Evolutionary conservation across 371 early-diverging fungal species (phyloP), one percentile per base, ranked within the genome.

Genomic region (Circinella minor): DNA sequence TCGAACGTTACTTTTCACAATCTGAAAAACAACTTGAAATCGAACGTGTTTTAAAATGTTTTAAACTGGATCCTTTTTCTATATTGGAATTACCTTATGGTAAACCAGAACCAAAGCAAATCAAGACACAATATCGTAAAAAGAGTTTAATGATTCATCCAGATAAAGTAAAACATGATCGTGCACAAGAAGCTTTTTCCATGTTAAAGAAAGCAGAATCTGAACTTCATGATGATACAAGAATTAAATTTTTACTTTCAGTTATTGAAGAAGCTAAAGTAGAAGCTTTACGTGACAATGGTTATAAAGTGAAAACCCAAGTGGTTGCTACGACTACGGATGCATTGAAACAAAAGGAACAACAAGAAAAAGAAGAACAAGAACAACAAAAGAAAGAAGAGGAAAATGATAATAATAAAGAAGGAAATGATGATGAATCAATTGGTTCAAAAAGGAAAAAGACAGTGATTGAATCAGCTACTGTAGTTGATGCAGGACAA

Each of bases 121-220:
- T 94, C 77, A 93, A 94, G 72, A 68, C 85, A 55, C 87, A 88
- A 3, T 96, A 94, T 83, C 88, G 97, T 43, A 90, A 88, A 68
- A 94, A 93, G 75, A 94, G 95, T 67, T 86, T 95, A 27, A 92
- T 94, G 77, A 91, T 94, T 43, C 97, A 96, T 72, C 97, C 97
- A 4, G 97, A 96, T 79, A 96, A 94, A 72, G 86, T 89, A 43
- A 84, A 88, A 63, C 95, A 95, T 72, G 89, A 88, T 20, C 77
- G 83, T 14, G 95, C 97, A 5, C 86, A 89, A 63, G 93, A 93
- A 47, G 94, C 95, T 0, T 96, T 96, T 74, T 91, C 92, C 34
- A 64, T 90, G 60, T 81, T 96, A n/a, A 95, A 95, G 70, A 89
- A 90, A 73, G 96, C 96, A 20, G 94, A 93, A 77, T 83, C 85